A percentile compares a stretch with the other conserved stretches of the same genome.
Evolutionary conservation across 768 basidiomycete genomes (phyloP).

Genomic region (Auriscalpium orientale): DNA sequence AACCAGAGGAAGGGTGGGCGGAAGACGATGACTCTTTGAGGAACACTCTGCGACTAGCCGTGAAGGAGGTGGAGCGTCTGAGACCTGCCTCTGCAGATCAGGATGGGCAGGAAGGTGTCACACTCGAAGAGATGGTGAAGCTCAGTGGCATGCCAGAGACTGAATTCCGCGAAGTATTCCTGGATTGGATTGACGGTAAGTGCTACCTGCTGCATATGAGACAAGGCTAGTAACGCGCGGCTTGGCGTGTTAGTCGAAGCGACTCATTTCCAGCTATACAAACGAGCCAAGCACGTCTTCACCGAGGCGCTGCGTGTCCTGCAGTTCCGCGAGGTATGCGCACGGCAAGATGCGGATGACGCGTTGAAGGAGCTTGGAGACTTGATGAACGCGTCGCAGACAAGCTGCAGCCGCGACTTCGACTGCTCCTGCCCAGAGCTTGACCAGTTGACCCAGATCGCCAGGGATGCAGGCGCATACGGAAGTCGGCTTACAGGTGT

Average conservation of each 20-base stretch:
- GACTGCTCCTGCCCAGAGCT: constrained; percentile 80
- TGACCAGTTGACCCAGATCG: constrained; percentile 58
- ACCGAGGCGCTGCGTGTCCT: constrained; percentile 77
- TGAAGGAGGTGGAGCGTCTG: constrained; percentile 44
- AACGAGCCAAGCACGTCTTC: constrained; percentile 75
- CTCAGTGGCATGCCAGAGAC: constrained; percentile 49
- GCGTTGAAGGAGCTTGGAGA: constrained; percentile 49
- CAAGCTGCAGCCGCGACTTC: constrained; percentile 57
- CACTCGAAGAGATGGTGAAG: constrained; percentile 66
- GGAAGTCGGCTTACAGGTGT: constrained; percentile 80
- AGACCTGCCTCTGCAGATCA: constrained; percentile 33
- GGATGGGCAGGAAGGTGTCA: constrained; percentile 49
- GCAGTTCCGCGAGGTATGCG: constrained; percentile 61
- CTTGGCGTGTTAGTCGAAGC: constrained; percentile 53
- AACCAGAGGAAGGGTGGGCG: constrained; percentile 32
- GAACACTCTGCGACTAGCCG: constrained; percentile 39
- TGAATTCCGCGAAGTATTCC: constrained; percentile 58
- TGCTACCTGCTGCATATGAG: background rate
- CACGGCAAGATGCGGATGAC: constrained; percentile 17
- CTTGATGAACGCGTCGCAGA: constrained; percentile 76
- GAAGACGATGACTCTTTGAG: constrained; percentile 41
- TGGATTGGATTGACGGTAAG: constrained; percentile 77
- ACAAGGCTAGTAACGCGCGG: background rate
- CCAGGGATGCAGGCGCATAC: constrained; percentile 63
- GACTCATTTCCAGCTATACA: constrained; percentile 75